Conservation (phyloP, 345 rosid species). For the Melaleuca quinquenervia region DNA sequence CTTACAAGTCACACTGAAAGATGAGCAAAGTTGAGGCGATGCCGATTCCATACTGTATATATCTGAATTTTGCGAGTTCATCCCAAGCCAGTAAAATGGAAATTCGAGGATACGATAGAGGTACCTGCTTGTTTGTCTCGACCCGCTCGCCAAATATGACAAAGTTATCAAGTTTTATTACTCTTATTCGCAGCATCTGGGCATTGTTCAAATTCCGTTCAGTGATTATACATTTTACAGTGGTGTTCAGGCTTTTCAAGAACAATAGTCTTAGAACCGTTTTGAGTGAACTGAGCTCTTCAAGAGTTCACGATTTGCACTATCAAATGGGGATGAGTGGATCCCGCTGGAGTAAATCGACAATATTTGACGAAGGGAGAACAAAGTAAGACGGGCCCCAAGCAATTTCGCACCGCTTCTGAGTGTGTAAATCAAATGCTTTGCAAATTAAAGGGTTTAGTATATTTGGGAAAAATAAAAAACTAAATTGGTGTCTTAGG, state of each 20-base stretch:
- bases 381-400: background rate
- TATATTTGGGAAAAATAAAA: background rate
- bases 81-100: background rate
- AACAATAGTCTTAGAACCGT: background rate
- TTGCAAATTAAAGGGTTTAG: background rate
- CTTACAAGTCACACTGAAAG: background rate
- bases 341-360: background rate
- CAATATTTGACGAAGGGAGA: background rate
- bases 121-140: background rate
- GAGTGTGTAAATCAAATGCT: background rate
- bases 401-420: background rate
- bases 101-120: background rate
- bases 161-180: background rate
- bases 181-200: background rate
- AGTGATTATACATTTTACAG: too few species aligned
- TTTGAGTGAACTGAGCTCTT: background rate
- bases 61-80: background rate
- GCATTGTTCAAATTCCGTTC: background rate
- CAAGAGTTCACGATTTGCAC: background rate
- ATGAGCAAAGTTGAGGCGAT: background rate
- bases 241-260: background rate
- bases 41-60: background rate
- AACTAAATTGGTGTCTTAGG: background rate
- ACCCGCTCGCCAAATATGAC: background rate
- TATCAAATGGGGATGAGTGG: background rate